A percentile compares a stretch with the other conserved stretches of the same genome.
These are phyloP conservation scores for Jatropha podagrica DNA, from an alignment of 441 rosid genomes.

Conservation along the genomic window DNA sequence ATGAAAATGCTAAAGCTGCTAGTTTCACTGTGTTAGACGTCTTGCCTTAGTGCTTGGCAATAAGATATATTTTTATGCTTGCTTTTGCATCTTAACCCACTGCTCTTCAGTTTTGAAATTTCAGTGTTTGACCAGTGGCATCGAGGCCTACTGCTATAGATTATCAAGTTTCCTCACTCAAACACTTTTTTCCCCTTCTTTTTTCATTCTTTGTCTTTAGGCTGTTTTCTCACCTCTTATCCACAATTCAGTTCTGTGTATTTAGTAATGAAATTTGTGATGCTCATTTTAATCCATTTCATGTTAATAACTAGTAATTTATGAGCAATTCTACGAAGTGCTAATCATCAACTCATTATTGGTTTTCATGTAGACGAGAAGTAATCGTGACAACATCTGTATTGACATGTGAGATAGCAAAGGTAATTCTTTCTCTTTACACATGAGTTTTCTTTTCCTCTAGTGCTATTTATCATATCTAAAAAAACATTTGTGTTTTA, in stretches of 20 bases:
- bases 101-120: neutral
- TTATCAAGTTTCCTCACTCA: neutral
- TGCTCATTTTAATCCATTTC: neutral
- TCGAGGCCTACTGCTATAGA: neutral
- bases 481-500: neutral
- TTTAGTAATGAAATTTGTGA: neutral
- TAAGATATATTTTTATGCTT: neutral
- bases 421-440: constrained; percentile 42
- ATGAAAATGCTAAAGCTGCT: neutral
- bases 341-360: constrained; percentile 1
- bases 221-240: constrained; percentile 4
- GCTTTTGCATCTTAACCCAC: neutral
- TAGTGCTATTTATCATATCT: neutral
- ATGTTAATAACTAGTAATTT: neutral
- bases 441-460: neutral
- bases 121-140: neutral
- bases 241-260: neutral
- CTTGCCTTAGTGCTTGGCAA: neutral
- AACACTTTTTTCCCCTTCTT: neutral
- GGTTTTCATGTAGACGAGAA: constrained; percentile 51
- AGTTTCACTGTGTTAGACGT: neutral
- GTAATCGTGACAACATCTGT: constrained; percentile 93
- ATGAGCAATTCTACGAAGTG: neutral
- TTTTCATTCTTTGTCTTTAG: neutral
- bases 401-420: constrained; percentile 81